Base-by-base conservation (phyloP, 768 basidiomycete species). In the Boletellus ananiceps region DNA sequence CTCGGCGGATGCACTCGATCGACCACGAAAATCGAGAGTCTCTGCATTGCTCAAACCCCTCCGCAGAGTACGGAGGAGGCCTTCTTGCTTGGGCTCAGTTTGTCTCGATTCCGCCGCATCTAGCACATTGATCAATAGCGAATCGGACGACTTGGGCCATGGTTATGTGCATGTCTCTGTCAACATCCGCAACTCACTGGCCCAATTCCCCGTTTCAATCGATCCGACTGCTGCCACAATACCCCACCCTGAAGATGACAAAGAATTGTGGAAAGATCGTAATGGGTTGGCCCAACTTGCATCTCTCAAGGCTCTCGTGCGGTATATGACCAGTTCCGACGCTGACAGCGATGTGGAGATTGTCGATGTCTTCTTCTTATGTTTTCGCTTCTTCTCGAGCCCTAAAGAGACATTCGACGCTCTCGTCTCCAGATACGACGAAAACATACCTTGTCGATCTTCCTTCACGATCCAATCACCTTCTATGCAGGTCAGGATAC, bases 301-400 rank as follows among this genome's bases (percentile, higher is more conserved):
- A 16, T 71, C 75, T 7, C 61, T 79, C 33, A 57, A 66, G 13
- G 73, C 73, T 33, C 67, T 79, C 46, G 65, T 79, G 34, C 69
- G 69, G 32, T 69, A 79, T 18, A 65, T 80, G 50, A 76, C 78
- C 2, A 73, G 74, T 3, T 69, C 70, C 35, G 68, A 73, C 35
- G 59, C 59, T 8, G 54, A 72, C 15, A 46, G 39, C 41, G 75
- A 82, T 48, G 61, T 66, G 45, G 63, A 76, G 34, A 62, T 86
- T 65, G 58, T 68, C 51, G 64, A 76, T 51, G 64, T 78, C 2
- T 86, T 90, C 69, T 83, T 87, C 67, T 66, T 81, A n/a, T 81
- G 77, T 44, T 90, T 88, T 67, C 81, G 86, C 23, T 75, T 81
- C 52, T 88, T 86, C 70, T 75, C 78, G 13, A 72, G 73, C 0